Base-by-base conservation (phyloP, 495 filamentous ascomycete species). In the Daldinia bambusicola region DNA sequence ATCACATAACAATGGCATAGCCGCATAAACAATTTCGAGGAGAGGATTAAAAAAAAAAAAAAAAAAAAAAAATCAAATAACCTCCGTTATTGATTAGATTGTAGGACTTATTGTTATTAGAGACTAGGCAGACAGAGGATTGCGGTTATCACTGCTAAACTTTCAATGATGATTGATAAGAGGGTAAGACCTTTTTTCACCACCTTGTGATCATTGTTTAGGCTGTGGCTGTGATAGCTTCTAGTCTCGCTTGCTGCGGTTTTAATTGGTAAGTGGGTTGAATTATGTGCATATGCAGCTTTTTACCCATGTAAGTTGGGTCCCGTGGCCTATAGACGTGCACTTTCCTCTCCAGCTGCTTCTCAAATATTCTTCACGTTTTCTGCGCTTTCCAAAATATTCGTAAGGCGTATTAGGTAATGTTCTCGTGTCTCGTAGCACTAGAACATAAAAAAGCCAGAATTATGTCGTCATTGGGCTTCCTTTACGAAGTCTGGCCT, bases 141-240 rank as follows among this genome's bases (percentile, higher is more conserved):
- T 65, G 32, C 43, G 61, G 61, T 68, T 62, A 22, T 43, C 32
- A 55, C 43, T 53, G 60, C 12, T 61, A n/a, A n/a, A n/a, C n/a
- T n/a, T n/a, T n/a, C n/a, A n/a, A n/a, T n/a, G 45, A 66, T 66
- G 53, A 63, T 68, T 68, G 52, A 66, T 61, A 69, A 66, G 37
- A 69, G 10, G 10, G 58, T 69, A 45, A 69, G 70, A 73, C 66
- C 1, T 51, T 69, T 73, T 66, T 65, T 45, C 51, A 67, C 14
- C 20, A 55, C 66, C 70, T 69, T 73, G 70, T 73, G 70, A 73
- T 69, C 70, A 73, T 59, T 59, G 43, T 58, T 22, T 41, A 16
- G 41, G 45, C 48, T 59, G 70, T 66, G 70, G 70, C 70, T 73
- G 62, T 73, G 70, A 61, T 66, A 48, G 52, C 34, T 43, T 63